phyloP scores from a whole-genome alignment of 2,329 filamentous ascomycete genomes.

The Dryadomyces sulphureus region DNA sequence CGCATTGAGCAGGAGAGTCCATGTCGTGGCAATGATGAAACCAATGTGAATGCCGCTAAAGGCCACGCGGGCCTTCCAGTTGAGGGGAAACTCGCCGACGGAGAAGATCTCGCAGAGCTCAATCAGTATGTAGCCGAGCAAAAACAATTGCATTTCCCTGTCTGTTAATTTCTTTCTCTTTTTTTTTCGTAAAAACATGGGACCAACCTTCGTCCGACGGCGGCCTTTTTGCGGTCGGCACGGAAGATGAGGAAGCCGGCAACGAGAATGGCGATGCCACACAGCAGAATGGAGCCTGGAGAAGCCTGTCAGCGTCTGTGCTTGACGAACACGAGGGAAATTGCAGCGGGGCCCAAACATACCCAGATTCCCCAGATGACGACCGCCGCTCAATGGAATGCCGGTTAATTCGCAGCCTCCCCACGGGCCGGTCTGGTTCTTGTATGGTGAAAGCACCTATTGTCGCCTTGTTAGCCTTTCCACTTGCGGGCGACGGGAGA shows the following conservation, averaged over 20 bases:
- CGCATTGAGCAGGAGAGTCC: conserved; percentile 85
- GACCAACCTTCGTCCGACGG: conserved; percentile 77
- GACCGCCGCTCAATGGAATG: conserved; percentile 51
- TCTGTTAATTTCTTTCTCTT: neutral
- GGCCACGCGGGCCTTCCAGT: conserved; percentile 53
- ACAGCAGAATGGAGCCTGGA: conserved; percentile 74
- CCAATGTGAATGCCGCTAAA: conserved; percentile 88
- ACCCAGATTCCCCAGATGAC: conserved; percentile 72
- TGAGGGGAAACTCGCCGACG: conserved; percentile 73
- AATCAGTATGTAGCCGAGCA: conserved; percentile 72
- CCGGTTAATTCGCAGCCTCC: conserved; percentile 63
- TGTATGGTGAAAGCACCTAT: conserved; percentile 48
- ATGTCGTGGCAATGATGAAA: conserved; percentile 72
- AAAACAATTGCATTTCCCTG: conserved; percentile 94
- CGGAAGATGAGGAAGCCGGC: conserved; percentile 56
- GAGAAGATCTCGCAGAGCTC: conserved; percentile 95
- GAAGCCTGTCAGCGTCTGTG: neutral
- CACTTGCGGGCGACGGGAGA: too few species aligned
- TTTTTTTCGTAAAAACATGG: neutral
- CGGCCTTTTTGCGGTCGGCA: conserved; percentile 82
- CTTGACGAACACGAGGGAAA: neutral
- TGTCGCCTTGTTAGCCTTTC: neutral
- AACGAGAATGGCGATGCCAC: conserved; percentile 58
- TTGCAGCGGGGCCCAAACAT: conserved; percentile 15
- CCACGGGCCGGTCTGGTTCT: conserved; percentile 45